These are phyloP conservation scores for Lachnellula hyalina DNA, from an alignment of 2,329 filamentous ascomycete species.

Conservation along the genomic window DNA sequence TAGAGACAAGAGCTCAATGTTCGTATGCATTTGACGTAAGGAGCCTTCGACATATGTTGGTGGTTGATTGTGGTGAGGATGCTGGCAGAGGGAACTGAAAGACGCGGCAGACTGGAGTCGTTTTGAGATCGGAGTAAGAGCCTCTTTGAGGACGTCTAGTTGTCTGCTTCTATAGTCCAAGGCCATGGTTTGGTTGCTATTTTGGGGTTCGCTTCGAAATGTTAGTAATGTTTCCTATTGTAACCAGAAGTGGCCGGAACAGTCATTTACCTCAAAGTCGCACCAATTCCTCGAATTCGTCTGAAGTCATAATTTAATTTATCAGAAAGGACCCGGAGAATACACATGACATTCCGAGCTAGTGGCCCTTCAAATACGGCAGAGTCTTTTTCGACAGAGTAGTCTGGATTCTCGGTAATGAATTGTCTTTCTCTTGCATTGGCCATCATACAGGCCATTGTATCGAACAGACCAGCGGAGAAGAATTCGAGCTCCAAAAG, in stretches of 20 bases:
- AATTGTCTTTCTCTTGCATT: conserved; percentile 20
- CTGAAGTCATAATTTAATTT: conserved; percentile 20
- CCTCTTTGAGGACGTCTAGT: conserved; percentile 13
- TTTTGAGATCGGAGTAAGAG: conserved; percentile 3
- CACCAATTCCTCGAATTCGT: conserved; percentile 9
- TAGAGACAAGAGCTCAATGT: conserved; percentile 16
- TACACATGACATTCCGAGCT: conserved; percentile 13
- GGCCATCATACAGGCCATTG: conserved; percentile 24
- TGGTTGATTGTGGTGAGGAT: neutral
- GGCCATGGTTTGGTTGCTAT: conserved; percentile 22
- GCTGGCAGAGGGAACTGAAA: conserved; percentile 11
- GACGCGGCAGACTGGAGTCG: neutral
- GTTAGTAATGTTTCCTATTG: conserved; percentile 1
- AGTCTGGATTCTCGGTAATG: conserved; percentile 9
- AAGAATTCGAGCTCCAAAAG: conserved; percentile 12
- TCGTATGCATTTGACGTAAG: neutral
- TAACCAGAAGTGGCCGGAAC: neutral
- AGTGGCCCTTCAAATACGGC: conserved; percentile 13
- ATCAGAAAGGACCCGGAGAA: conserved; percentile 10
- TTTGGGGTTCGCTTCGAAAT: conserved; percentile 16
- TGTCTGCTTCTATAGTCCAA: conserved; percentile 22
- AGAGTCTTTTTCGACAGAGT: conserved; percentile 16
- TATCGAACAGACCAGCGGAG: conserved; percentile 25
- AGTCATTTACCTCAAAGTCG: conserved; percentile 5
- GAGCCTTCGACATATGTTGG: neutral